phyloP scores from a whole-genome alignment of 495 filamentous ascomycete species.

The Saxispiralis lemnorum region DNA sequence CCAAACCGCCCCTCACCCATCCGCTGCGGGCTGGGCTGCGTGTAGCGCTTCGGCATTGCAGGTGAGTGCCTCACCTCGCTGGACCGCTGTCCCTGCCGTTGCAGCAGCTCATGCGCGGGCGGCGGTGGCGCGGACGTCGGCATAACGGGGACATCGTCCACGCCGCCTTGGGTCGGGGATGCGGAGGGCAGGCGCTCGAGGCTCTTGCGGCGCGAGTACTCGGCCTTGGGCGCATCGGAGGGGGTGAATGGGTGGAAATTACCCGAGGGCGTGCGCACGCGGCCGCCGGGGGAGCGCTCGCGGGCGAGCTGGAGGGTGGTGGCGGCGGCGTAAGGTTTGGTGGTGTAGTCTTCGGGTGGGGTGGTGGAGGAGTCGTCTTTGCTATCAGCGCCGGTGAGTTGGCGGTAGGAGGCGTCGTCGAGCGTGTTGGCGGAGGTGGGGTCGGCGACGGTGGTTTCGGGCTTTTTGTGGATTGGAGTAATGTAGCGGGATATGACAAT shows the following conservation, averaged over 20 bases:
- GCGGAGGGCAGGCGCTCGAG: not conserved
- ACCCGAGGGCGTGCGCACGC: conserved; percentile 5
- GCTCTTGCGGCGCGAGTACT: conserved; percentile 1
- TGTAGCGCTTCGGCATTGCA: not conserved
- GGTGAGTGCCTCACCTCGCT: not conserved
- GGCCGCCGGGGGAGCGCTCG: conserved; percentile 2
- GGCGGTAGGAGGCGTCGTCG: not conserved
- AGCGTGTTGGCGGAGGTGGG: conserved; percentile 4
- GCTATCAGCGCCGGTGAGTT: conserved; percentile 1
- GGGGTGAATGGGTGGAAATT: conserved; percentile 7
- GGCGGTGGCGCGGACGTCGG: not conserved
- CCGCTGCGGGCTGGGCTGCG: not conserved
- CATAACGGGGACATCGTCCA: too few species aligned
- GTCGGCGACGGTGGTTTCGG: not conserved
- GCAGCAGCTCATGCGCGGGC: too few species aligned
- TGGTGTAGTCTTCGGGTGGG: not conserved
- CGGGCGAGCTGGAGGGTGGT: not conserved
- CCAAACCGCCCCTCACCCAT: conserved; percentile 23
- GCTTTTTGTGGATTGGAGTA: conserved; percentile 1
- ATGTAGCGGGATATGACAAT: conserved; percentile 14
- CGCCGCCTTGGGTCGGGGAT: too few species aligned
- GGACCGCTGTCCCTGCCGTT: not conserved
- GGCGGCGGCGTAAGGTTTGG: not conserved
- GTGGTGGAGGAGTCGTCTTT: conserved; percentile 5
- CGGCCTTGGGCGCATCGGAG: not conserved